Conservation (phyloP, 2,329 filamentous ascomycete genomes). For the Hypoxylon sp. region DNA sequence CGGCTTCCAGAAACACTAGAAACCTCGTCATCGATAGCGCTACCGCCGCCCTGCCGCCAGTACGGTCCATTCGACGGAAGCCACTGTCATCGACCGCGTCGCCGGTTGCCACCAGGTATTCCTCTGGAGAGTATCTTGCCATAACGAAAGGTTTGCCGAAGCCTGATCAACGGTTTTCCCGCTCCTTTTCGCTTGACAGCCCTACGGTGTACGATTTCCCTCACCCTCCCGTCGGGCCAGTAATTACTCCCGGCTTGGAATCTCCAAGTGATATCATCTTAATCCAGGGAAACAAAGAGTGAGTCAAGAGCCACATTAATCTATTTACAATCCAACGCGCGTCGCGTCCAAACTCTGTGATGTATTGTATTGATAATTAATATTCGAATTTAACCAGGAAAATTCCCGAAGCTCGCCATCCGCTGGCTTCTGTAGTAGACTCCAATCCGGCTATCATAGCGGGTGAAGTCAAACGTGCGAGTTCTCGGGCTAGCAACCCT, state of each 20-base stretch:
- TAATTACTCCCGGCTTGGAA: slow-evolving; percentile 42
- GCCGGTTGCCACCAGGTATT: slow-evolving; percentile 62
- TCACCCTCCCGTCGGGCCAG: slow-evolving; percentile 39
- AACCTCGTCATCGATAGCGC: slow-evolving; percentile 48
- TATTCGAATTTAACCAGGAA: slow-evolving; percentile 46
- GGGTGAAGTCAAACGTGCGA: slow-evolving; percentile 48
- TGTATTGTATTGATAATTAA: slow-evolving; percentile 45
- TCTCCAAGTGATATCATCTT: slow-evolving; percentile 36
- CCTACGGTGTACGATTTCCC: slow-evolving; percentile 72
- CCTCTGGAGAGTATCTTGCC: slow-evolving; percentile 55
- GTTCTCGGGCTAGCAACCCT: slow-evolving; percentile 54
- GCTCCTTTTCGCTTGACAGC: slow-evolving; percentile 68
- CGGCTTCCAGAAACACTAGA: slow-evolving; percentile 48
- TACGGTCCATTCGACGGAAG: slow-evolving; percentile 66
- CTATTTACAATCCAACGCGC: slow-evolving; percentile 45
- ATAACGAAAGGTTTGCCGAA: slow-evolving; percentile 57
- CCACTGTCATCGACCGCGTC: slow-evolving; percentile 69
- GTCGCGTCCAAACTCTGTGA: slow-evolving; percentile 14
- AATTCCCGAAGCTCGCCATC: slow-evolving; percentile 41
- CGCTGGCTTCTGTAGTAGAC: slow-evolving; percentile 39
- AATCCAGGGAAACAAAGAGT: slow-evolving; percentile 45
- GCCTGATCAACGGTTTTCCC: slow-evolving; percentile 66
- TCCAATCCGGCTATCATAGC: slow-evolving; percentile 42
- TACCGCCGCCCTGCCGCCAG: slow-evolving; percentile 37
- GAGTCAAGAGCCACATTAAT: slow-evolving; percentile 49